A percentile compares a stretch with the other conserved stretches of the same genome.
Evolutionary conservation across 129 eudicot species (phyloP).

Genomic region (Sambucus nigra): DNA sequence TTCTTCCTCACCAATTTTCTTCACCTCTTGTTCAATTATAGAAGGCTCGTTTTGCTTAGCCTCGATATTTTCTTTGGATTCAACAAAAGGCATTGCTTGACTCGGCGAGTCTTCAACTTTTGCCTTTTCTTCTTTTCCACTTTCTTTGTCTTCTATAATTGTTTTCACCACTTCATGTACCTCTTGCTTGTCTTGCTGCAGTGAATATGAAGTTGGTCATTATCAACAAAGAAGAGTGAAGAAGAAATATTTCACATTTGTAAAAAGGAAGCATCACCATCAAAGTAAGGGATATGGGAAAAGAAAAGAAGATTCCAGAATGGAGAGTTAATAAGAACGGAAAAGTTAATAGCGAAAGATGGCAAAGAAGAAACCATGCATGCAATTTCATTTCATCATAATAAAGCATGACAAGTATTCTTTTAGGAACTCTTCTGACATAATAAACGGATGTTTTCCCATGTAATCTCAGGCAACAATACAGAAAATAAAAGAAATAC

Average conservation of each 20-base stretch:
- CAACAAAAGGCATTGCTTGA: too few relatives aligned
- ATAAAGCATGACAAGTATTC: slow-evolving; percentile 4
- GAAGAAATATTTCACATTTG: not conserved
- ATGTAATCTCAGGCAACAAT: not conserved
- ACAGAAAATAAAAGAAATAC: too few relatives aligned
- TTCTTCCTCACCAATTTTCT: not conserved
- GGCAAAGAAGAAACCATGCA: not conserved
- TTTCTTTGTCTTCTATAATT: slow-evolving; percentile 3
- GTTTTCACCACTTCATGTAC: slow-evolving; percentile 22
- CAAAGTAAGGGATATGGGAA: not conserved
- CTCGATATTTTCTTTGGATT: too few relatives aligned
- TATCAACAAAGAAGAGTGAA: not conserved
- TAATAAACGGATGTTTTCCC: not conserved
- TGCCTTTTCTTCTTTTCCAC: slow-evolving; percentile 3
- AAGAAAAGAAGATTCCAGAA: not conserved
- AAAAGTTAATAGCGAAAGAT: slow-evolving; percentile 8
- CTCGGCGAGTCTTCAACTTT: not conserved
- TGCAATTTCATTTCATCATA: slow-evolving; percentile 7
- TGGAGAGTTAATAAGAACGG: slow-evolving; percentile 1
- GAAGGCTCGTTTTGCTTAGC: not conserved
- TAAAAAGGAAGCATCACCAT: not conserved
- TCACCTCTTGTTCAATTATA: slow-evolving; percentile 7
- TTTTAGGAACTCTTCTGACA: not conserved
- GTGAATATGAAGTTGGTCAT: not conserved
- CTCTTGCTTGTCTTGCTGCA: slow-evolving; percentile 49